Percentiles rank a stretch among this genome's conserved stretches.
Conservation (phyloP, 2,329 filamentous ascomycete species). For the Coniochaeta sp. region DNA sequence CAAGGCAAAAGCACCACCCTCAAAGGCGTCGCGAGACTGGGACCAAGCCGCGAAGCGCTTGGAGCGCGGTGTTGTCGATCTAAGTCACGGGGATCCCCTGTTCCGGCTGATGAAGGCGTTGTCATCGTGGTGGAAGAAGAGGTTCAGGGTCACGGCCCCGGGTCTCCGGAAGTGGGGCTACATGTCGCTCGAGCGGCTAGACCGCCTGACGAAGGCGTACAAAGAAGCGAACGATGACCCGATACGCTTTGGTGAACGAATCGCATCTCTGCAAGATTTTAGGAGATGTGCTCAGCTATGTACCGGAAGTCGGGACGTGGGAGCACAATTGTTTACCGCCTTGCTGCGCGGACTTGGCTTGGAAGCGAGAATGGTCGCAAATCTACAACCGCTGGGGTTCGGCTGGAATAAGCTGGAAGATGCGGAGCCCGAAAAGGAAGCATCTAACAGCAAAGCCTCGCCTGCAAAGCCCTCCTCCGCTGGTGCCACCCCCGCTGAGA, state of each 20-base stretch:
- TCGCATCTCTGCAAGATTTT: slow-evolving; percentile 61
- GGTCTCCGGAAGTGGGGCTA: slow-evolving; percentile 88
- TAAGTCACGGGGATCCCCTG: slow-evolving; percentile 77
- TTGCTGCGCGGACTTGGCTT: slow-evolving; percentile 73
- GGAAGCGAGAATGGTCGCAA: slow-evolving; percentile 77
- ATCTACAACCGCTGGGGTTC: slow-evolving; percentile 79
- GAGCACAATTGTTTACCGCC: slow-evolving; percentile 83
- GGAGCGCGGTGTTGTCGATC: slow-evolving; percentile 64
- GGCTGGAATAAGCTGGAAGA: slow-evolving; percentile 87
- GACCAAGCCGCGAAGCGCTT: slow-evolving; percentile 58
- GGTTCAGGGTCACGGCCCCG: slow-evolving; percentile 69
- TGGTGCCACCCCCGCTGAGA: slow-evolving; percentile 12
- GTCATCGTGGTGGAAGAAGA: slow-evolving; percentile 81
- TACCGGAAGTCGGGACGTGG: slow-evolving; percentile 78
- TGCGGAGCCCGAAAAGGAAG: slow-evolving; percentile 46
- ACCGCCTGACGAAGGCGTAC: slow-evolving; percentile 66
- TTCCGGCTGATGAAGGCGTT: slow-evolving; percentile 69
- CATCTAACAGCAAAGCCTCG: slow-evolving; percentile 2
- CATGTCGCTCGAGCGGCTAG: slow-evolving; percentile 66
- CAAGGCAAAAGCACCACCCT: slow-evolving; percentile 22
- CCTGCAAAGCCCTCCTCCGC: slow-evolving; percentile 11
- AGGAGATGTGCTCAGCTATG: slow-evolving; percentile 60
- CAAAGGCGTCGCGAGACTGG: slow-evolving; percentile 56
- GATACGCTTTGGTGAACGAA: slow-evolving; percentile 67
- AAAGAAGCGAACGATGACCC: slow-evolving; percentile 54